phyloP scores from a whole-genome alignment of 495 filamentous ascomycete species.

The Emericellopsis terricola region DNA sequence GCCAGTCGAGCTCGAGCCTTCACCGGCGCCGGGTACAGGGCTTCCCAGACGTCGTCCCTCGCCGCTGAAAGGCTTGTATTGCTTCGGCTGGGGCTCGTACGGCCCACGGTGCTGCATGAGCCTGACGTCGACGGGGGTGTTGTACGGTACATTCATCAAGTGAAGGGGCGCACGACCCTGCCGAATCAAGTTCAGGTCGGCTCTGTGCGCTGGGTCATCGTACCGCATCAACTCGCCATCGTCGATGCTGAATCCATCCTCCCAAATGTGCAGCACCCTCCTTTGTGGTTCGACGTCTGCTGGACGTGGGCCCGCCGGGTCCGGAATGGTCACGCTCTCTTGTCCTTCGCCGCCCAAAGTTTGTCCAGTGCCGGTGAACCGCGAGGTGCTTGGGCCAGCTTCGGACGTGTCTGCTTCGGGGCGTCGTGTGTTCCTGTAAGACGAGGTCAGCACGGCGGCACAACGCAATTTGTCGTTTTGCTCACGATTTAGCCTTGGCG shows the following conservation, averaged over 20 bases:
- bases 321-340: slow-evolving; percentile 53
- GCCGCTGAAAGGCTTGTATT: slow-evolving; percentile 75
- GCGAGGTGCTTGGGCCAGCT: slow-evolving; percentile 29
- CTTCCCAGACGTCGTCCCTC: slow-evolving; percentile 78
- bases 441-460: not conserved
- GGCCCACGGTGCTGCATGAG: slow-evolving; percentile 74
- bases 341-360: slow-evolving; percentile 84
- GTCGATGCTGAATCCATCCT: slow-evolving; percentile 86
- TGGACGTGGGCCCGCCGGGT: slow-evolving; percentile 29
- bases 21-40: slow-evolving; percentile 52
- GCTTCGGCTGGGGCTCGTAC: slow-evolving; percentile 62
- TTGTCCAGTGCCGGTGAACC: slow-evolving; percentile 66
- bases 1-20: slow-evolving; percentile 21
- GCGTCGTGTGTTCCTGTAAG: slow-evolving; percentile 38
- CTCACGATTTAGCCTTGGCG: slow-evolving; percentile 63
- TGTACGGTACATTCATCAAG: slow-evolving; percentile 70
- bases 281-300: slow-evolving; percentile 23
- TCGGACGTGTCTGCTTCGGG: slow-evolving; percentile 31
- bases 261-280: slow-evolving; percentile 76
- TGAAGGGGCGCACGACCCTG: slow-evolving; percentile 71
- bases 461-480: slow-evolving; percentile 2
- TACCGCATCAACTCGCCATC: slow-evolving; percentile 81
- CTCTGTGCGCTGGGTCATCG: slow-evolving; percentile 72
- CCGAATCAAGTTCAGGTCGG: slow-evolving; percentile 69
- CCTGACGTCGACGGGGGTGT: slow-evolving; percentile 82